A percentile compares a stretch with the other conserved stretches of the same genome.
These are phyloP conservation scores for Herpotrichia juniperi DNA, from an alignment of 2,329 filamentous ascomycete genomes.

Conservation along the genomic window DNA sequence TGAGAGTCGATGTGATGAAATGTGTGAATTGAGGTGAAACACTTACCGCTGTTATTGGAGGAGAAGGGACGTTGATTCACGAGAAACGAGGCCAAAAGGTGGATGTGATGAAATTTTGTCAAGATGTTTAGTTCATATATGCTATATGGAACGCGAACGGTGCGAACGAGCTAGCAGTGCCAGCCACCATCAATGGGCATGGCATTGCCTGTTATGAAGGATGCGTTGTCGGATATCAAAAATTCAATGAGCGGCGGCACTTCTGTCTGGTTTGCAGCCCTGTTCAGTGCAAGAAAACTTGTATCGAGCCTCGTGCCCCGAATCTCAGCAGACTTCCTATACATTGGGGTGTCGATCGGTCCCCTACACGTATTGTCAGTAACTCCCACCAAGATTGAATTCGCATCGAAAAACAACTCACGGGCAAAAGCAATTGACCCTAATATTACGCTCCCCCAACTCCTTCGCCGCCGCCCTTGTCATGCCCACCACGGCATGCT, in stretches of 20 bases:
- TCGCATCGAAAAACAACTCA: constrained; percentile 22
- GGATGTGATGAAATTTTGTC: too few relatives aligned
- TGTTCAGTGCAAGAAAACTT: constrained; percentile 28
- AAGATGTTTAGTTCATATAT: too few relatives aligned
- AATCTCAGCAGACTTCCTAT: constrained; percentile 25
- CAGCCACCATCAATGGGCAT: constrained; percentile 57
- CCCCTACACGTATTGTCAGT: too few relatives aligned
- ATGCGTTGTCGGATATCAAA: constrained; percentile 53
- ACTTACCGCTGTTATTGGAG: too few relatives aligned
- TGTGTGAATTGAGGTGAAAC: too few relatives aligned
- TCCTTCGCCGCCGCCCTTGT: constrained; percentile 49
- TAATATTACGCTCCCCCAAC: constrained; percentile 40
- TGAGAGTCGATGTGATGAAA: too few relatives aligned
- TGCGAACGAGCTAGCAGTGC: constrained; percentile 25
- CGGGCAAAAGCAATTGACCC: constrained; percentile 45
- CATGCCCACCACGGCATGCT: constrained; percentile 50
- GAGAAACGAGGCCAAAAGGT: too few relatives aligned
- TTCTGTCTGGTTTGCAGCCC: constrained; percentile 39
- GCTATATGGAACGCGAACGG: not conserved
- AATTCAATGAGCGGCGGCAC: constrained; percentile 56
- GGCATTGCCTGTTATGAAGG: constrained; percentile 55
- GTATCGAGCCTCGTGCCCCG: constrained; percentile 24
- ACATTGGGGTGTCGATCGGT: constrained; percentile 45
- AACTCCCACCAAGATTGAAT: not conserved
- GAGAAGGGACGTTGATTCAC: too few relatives aligned